Conservation (phyloP, 306 rosid species). For the Ormosia semicastrata region DNA sequence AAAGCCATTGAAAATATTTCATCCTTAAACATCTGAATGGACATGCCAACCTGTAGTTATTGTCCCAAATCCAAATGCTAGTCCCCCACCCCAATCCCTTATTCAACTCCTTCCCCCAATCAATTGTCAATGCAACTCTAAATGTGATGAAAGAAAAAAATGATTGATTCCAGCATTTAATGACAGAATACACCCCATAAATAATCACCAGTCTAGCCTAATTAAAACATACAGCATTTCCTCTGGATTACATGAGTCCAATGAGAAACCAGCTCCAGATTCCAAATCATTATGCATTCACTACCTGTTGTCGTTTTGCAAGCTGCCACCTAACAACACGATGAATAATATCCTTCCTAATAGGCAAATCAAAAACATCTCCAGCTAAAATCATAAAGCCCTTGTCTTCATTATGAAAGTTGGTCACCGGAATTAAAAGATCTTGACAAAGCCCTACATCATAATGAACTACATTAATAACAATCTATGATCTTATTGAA, state of each 20-base stretch:
- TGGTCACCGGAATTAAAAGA: slow-evolving; percentile 86
- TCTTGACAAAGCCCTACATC: slow-evolving; percentile 75
- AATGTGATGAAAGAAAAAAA: not conserved
- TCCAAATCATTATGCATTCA: slow-evolving; percentile 15
- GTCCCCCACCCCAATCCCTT: not conserved
- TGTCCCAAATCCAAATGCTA: slow-evolving; percentile 11
- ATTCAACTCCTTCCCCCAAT: not conserved
- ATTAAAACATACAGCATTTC: not conserved
- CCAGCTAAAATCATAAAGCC: slow-evolving; percentile 91
- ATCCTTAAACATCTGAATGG: not conserved
- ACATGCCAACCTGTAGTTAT: not conserved
- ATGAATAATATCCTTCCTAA: slow-evolving; percentile 89
- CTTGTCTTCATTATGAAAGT: slow-evolving; percentile 79
- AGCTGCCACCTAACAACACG: slow-evolving; percentile 94
- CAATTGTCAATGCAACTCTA: slow-evolving; percentile 1
- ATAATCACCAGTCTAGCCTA: not conserved
- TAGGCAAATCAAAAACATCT: slow-evolving; percentile 88
- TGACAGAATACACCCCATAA: not conserved
- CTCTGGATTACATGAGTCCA: slow-evolving; percentile 9
- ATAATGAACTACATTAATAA: slow-evolving; percentile 21
- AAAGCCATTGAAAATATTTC: not conserved
- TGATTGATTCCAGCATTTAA: slow-evolving; percentile 18
- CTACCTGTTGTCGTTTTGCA: slow-evolving; percentile 89
- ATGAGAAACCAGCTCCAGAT: slow-evolving; percentile 20
- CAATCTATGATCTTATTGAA: slow-evolving; percentile 8